Percentiles rank a stretch among this genome's conserved stretches.
These are phyloP conservation scores for Paraglomus brasilianum DNA, from an alignment of 192 early-diverging fungal species.

Conservation along the genomic window DNA sequence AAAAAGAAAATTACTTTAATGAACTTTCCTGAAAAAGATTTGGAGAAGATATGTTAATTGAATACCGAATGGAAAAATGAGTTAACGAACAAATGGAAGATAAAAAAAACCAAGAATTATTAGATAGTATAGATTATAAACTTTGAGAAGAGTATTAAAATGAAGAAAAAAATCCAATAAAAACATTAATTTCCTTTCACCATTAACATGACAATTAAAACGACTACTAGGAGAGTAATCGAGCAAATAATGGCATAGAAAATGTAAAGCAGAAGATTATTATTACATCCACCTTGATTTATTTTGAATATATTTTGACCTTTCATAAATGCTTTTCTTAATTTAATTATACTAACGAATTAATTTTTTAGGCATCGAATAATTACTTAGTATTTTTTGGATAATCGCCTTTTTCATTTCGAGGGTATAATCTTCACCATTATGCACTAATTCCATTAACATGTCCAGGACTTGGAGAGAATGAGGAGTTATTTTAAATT, in stretches of 20 bases:
- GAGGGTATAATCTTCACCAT: slow-evolving; percentile 7
- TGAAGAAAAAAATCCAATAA: slow-evolving; percentile 18
- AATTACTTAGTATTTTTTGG: slow-evolving; percentile 5
- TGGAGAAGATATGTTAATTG: no score
- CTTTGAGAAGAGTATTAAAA: no score
- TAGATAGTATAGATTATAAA: no score
- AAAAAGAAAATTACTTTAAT: no score
- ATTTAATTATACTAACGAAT: slow-evolving; percentile 14
- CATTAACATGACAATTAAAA: slow-evolving; percentile 17
- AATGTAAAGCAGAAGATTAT: slow-evolving; percentile 11
- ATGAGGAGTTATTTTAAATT: slow-evolving; percentile 16
- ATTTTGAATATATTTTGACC: slow-evolving; percentile 1
- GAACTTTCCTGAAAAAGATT: no score
- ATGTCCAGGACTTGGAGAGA: slow-evolving; percentile 8
- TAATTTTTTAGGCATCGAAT: slow-evolving; percentile 6
- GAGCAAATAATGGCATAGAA: slow-evolving; percentile 17
- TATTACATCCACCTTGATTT: slow-evolving; percentile 12
- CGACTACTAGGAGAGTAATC: neutral
- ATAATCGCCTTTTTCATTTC: slow-evolving; percentile 15
- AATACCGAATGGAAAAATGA: no score
- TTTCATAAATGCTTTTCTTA: neutral
- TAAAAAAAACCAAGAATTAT: no score
- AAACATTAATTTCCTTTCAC: slow-evolving; percentile 14
- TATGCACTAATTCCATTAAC: slow-evolving; percentile 10
- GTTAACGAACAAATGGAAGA: no score